Evolutionary conservation across 2,329 filamentous ascomycete species (phyloP).

Genomic region (Ilyonectria robusta): DNA sequence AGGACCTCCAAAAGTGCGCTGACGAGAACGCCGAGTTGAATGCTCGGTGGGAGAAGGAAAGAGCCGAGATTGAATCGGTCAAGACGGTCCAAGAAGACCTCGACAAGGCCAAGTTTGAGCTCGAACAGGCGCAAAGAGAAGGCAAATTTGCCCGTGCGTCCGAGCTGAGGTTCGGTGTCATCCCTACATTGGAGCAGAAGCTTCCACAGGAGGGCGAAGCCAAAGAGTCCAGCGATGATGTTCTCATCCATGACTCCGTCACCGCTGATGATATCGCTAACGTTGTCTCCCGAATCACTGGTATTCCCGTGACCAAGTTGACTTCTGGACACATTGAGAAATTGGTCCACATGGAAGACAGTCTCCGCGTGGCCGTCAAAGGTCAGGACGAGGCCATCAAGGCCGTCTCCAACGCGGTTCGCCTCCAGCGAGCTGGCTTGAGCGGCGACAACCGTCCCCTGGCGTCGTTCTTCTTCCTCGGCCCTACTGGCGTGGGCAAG

Average conservation of each 20-base stretch:
- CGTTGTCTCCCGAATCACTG: conserved; percentile 91
- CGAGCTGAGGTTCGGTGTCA: conserved; percentile 89
- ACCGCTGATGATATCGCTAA: conserved; percentile 93
- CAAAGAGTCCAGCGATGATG: conserved; percentile 58
- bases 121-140: conserved; percentile 88
- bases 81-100: conserved; percentile 92
- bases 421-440: conserved; percentile 92
- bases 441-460: conserved; percentile 92
- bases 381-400: conserved; percentile 95
- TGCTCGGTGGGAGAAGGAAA: conserved; percentile 91
- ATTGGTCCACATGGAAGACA: conserved; percentile 95
- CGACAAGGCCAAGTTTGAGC: conserved; percentile 85
- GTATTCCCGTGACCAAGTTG: conserved; percentile 92
- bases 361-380: conserved; percentile 84
- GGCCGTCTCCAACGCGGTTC: conserved; percentile 92
- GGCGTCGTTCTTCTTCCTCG: conserved; percentile 97
- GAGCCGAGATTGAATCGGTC: conserved; percentile 85
- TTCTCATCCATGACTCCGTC: conserved; percentile 93
- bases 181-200: conserved; percentile 84
- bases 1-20: conserved; percentile 81
- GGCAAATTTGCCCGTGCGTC: conserved; percentile 93
- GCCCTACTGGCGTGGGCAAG: conserved; percentile 96
- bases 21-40: conserved; percentile 82
- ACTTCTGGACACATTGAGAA: conserved; percentile 96
- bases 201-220: conserved; percentile 80